phyloP scores from a whole-genome alignment of 2,329 filamentous ascomycete genomes.

The Colletotrichum echinochloae region DNA sequence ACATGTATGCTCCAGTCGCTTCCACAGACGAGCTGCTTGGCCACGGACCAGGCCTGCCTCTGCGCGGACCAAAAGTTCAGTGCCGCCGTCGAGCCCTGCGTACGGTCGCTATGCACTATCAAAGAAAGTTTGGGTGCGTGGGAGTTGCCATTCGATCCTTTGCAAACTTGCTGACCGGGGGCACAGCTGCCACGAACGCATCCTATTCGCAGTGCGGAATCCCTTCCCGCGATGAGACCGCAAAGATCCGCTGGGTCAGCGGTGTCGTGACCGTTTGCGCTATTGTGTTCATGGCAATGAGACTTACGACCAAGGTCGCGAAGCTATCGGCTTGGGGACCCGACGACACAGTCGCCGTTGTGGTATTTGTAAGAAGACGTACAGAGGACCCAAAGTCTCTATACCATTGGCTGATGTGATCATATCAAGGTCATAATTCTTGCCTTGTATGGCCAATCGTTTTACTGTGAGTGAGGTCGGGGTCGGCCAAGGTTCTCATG shows the following conservation, averaged over 20 bases:
- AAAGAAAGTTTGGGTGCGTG: slow-evolving; percentile 49
- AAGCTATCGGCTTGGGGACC: slow-evolving; percentile 17
- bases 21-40: slow-evolving; percentile 41
- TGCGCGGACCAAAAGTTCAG: slow-evolving; percentile 47
- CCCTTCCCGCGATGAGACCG: background rate
- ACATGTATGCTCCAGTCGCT: slow-evolving; percentile 21
- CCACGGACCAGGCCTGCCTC: slow-evolving; percentile 47
- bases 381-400: rapidly evolving
- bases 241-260: slow-evolving; percentile 3
- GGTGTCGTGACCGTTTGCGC: background rate
- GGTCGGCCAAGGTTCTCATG: too few species aligned
- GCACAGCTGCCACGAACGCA: background rate
- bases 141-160: background rate
- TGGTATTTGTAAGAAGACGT: background rate
- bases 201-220: slow-evolving; percentile 2
- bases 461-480: background rate
- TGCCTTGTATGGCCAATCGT: background rate
- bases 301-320: background rate
- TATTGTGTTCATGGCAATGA: slow-evolving; percentile 8
- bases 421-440: background rate
- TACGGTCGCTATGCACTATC: slow-evolving; percentile 45
- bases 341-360: slow-evolving; percentile 7
- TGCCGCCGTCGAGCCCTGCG: slow-evolving; percentile 45
- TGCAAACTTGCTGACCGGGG: background rate
- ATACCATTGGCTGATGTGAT: background rate